Conservation (phyloP, 2,329 filamentous ascomycete species). For the Aspergillus tamarii region DNA sequence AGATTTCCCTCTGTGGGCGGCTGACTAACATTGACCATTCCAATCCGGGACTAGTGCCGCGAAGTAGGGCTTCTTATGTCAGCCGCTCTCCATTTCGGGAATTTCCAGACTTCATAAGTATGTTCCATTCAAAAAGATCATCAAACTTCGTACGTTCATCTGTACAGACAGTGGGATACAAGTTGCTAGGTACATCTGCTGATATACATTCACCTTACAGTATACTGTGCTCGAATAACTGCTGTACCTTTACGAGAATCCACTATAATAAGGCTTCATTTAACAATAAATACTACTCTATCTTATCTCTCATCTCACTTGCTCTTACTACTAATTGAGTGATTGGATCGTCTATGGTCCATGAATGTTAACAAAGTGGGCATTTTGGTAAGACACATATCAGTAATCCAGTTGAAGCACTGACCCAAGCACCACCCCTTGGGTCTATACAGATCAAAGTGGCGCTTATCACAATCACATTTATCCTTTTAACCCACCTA, state of each 20-base stretch:
- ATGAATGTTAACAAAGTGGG: neutral
- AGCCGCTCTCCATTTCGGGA: constrained; percentile 18
- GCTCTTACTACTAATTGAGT: neutral
- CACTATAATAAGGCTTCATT: neutral
- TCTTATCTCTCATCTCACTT: neutral
- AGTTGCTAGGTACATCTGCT: too few relatives aligned
- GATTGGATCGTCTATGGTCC: neutral
- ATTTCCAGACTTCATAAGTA: neutral
- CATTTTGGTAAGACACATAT: neutral
- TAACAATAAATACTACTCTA: neutral
- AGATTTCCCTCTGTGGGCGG: constrained; percentile 42
- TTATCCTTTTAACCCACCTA: neutral
- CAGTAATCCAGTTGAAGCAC: too few relatives aligned
- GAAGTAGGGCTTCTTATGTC: constrained; percentile 32
- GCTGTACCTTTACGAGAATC: neutral
- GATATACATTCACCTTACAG: neutral
- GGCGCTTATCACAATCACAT: neutral
- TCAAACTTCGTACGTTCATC: neutral
- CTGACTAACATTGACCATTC: constrained; percentile 41
- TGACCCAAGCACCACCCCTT: neutral
- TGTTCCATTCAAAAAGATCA: neutral
- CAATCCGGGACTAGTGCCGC: constrained; percentile 19
- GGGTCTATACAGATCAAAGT: neutral
- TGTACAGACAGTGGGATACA: too few relatives aligned
- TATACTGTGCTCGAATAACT: neutral